Percentiles rank a stretch among this genome's conserved stretches.
phyloP scores from a whole-genome alignment of 2,329 filamentous ascomycete species.

The Grosmannia huntii region DNA sequence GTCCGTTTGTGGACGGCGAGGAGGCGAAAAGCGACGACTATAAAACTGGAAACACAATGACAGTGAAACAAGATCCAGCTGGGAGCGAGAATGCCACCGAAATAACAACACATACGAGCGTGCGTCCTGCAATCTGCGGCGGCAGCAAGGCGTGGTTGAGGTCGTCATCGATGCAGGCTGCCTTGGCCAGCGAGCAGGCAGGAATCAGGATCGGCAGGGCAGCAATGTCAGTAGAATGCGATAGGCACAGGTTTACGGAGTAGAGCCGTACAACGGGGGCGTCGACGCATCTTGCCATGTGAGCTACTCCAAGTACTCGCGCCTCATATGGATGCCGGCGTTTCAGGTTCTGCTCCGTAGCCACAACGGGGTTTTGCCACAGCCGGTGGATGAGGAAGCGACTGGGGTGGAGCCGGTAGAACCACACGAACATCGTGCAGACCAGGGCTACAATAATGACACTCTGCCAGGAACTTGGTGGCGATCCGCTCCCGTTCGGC shows the following conservation, averaged over 20 bases:
- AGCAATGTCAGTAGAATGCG: neutral
- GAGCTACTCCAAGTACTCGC: neutral
- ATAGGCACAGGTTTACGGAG: neutral
- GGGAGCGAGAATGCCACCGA: neutral
- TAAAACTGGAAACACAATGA: neutral
- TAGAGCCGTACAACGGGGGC: neutral
- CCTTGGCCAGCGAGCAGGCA: neutral
- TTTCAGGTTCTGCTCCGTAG: neutral
- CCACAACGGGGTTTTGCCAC: neutral
- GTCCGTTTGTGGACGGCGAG: neutral
- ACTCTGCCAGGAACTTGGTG: neutral
- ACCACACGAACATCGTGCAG: too few relatives aligned
- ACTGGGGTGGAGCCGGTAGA: neutral
- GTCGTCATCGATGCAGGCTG: neutral
- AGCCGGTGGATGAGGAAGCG: neutral
- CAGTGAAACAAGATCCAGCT: neutral
- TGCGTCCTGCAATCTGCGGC: neutral
- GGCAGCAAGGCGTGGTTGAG: neutral
- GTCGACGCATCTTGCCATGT: neutral
- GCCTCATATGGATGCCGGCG: neutral
- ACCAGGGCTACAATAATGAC: neutral
- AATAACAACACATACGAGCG: neutral
- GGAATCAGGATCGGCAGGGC: neutral
- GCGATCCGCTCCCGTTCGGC: neutral
- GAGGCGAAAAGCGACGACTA: neutral